These are phyloP conservation scores for Delitschia confertaspora DNA, from an alignment of 495 filamentous ascomycete genomes.

Conservation along the genomic window DNA sequence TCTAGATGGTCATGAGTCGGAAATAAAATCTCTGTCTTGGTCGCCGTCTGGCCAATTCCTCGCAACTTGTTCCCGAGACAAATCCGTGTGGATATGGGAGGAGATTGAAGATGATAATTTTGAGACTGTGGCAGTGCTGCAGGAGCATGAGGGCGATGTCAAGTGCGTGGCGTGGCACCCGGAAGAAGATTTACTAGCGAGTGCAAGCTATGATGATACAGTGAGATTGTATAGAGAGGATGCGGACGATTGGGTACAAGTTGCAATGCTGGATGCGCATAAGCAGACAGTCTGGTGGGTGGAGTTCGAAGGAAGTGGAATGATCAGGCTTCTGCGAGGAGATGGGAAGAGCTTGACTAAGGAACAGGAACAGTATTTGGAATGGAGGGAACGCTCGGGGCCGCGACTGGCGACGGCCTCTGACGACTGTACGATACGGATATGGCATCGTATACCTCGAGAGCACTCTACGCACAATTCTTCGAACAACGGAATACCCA, in stretches of 20 bases:
- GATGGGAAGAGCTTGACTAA: constrained; percentile 26
- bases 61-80: constrained; percentile 85
- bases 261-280: constrained; percentile 72
- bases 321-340: constrained; percentile 31
- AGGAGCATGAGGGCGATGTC: constrained; percentile 89
- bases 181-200: constrained; percentile 67
- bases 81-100: constrained; percentile 98
- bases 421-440: constrained; percentile 64
- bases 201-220: constrained; percentile 84
- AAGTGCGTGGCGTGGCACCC: constrained; percentile 91
- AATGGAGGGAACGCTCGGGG: constrained; percentile 41
- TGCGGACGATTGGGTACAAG: constrained; percentile 83
- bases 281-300: constrained; percentile 78
- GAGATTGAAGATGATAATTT: constrained; percentile 89
- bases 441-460: constrained; percentile 64
- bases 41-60: constrained; percentile 66
- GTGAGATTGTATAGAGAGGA: constrained; percentile 85
- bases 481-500: constrained; percentile 47
- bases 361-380: constrained; percentile 34
- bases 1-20: constrained; percentile 86
- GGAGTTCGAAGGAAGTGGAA: constrained; percentile 56
- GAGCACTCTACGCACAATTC: constrained; percentile 39
- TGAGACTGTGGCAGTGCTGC: constrained; percentile 89
- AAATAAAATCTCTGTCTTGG: constrained; percentile 83
- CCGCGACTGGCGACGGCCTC: constrained; percentile 68